Conservation (phyloP, 2,329 filamentous ascomycete genomes). For the Microdochium paspali region DNA sequence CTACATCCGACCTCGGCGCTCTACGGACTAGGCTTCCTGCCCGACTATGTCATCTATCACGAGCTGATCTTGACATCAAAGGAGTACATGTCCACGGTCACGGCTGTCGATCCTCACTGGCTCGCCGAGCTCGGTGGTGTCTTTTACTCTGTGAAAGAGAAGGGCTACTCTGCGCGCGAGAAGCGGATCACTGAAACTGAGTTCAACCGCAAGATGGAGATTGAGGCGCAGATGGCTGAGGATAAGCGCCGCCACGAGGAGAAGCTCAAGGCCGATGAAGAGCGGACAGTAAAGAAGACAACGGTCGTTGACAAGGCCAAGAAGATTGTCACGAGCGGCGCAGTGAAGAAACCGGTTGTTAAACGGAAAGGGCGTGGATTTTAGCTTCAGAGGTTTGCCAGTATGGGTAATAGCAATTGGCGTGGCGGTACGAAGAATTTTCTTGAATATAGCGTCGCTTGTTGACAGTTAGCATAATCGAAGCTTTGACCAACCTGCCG, state of each 20-base stretch:
- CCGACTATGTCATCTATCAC: slow-evolving; percentile 96
- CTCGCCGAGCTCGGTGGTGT: slow-evolving; percentile 92
- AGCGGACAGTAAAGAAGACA: slow-evolving; percentile 33
- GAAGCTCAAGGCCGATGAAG: slow-evolving; percentile 38
- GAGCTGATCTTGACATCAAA: slow-evolving; percentile 94
- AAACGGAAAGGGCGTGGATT: slow-evolving; percentile 48
- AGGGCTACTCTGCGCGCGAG: slow-evolving; percentile 82
- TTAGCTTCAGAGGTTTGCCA: slow-evolving; percentile 16
- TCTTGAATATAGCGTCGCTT: background rate
- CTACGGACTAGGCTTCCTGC: slow-evolving; percentile 86
- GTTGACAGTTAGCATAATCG: too few species aligned
- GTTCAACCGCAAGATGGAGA: slow-evolving; percentile 88
- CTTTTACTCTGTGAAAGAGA: slow-evolving; percentile 96
- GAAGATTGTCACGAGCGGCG: slow-evolving; percentile 52
- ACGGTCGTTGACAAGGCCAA: slow-evolving; percentile 26
- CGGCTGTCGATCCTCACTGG: slow-evolving; percentile 93
- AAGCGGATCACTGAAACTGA: slow-evolving; percentile 83
- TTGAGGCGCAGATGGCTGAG: slow-evolving; percentile 83
- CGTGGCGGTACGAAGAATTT: slow-evolving; percentile 1
- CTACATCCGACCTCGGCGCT: slow-evolving; percentile 89
- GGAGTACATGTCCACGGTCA: slow-evolving; percentile 97
- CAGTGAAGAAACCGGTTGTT: slow-evolving; percentile 50
- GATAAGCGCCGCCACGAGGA: slow-evolving; percentile 65
- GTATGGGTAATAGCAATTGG: background rate
- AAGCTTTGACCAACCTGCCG: too few species aligned